Conservation (phyloP, 1,139 yeast genomes). For the Groenewaldozyma auringiensis region DNA sequence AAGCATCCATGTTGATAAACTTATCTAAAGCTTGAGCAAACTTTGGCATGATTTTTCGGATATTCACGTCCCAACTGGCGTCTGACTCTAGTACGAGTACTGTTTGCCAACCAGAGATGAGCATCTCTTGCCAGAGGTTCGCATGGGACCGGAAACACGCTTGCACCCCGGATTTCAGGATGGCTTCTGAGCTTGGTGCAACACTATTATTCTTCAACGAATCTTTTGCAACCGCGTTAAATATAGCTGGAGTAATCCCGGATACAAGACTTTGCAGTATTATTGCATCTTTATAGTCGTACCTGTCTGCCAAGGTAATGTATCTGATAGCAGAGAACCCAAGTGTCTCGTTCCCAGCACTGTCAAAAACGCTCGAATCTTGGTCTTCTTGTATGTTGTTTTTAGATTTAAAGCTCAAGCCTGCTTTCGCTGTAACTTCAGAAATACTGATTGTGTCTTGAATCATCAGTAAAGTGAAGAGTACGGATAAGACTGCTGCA, state of each 20-base stretch:
- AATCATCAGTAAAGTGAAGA: too few species aligned
- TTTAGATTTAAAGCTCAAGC: too few species aligned
- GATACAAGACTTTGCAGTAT: constrained; percentile 11
- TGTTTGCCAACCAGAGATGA: constrained; percentile 10
- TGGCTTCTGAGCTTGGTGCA: constrained; percentile 9
- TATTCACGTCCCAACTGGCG: constrained; percentile 15
- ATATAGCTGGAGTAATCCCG: constrained; percentile 9
- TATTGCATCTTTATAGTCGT: constrained; percentile 15
- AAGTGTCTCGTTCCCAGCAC: constrained; percentile 14
- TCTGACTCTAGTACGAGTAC: constrained; percentile 14
- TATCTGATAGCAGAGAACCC: constrained; percentile 16
- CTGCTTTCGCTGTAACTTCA: too few species aligned
- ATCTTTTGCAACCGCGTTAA: constrained; percentile 8
- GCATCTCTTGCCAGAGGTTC: constrained; percentile 13
- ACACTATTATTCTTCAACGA: constrained; percentile 8
- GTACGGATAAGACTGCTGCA: too few species aligned
- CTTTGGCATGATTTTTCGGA: constrained; percentile 9
- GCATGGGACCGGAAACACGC: constrained; percentile 16
- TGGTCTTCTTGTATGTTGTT: too few species aligned
- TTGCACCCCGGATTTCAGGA: constrained; percentile 2
- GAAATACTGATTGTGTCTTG: too few species aligned
- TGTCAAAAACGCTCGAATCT: too few species aligned
- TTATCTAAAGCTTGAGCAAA: constrained; percentile 12
- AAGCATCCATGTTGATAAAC: constrained; percentile 2
- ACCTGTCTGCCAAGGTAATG: constrained; percentile 13